phyloP scores from a whole-genome alignment of 306 rosid species.

The Sicyos edulis region DNA sequence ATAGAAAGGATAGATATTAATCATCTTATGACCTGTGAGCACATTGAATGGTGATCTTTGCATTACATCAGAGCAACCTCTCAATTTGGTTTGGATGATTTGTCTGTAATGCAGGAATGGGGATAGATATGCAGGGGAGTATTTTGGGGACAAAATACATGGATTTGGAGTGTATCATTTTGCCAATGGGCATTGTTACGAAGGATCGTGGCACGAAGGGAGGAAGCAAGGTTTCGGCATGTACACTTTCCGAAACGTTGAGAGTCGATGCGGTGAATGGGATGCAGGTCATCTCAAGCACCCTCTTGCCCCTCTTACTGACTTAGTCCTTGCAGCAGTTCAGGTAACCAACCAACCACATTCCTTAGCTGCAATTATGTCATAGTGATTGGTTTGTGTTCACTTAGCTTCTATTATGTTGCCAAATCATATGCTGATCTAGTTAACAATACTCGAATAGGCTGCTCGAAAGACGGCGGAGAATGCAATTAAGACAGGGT shows the following conservation, averaged over 20 bases:
- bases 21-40: neutral
- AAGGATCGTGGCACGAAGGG: slow-evolving; percentile 98
- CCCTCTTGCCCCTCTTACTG: slow-evolving; percentile 48
- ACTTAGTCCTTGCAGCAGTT: slow-evolving; percentile 58
- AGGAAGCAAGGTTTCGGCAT: slow-evolving; percentile 77
- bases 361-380: too few species aligned
- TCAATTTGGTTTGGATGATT: slow-evolving; percentile 17
- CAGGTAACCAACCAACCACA: slow-evolving; percentile 42
- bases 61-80: neutral
- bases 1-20: neutral
- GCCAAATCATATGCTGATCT: neutral
- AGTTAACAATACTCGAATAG: slow-evolving; percentile 26
- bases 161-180: slow-evolving; percentile 96
- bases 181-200: slow-evolving; percentile 89
- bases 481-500: slow-evolving; percentile 53
- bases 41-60: slow-evolving; percentile 7
- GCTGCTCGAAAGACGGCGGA: slow-evolving; percentile 76
- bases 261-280: slow-evolving; percentile 86
- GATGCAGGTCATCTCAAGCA: slow-evolving; percentile 77
- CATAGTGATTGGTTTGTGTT: neutral
- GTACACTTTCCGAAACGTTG: slow-evolving; percentile 61
- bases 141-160: slow-evolving; percentile 94
- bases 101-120: slow-evolving; percentile 60
- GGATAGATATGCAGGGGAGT: slow-evolving; percentile 96
- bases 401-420: neutral